Evolutionary conservation across 306 rosid genomes (phyloP), one percentile per base, ranked within the genome.

Genomic region (Rubus parviflorus): DNA sequence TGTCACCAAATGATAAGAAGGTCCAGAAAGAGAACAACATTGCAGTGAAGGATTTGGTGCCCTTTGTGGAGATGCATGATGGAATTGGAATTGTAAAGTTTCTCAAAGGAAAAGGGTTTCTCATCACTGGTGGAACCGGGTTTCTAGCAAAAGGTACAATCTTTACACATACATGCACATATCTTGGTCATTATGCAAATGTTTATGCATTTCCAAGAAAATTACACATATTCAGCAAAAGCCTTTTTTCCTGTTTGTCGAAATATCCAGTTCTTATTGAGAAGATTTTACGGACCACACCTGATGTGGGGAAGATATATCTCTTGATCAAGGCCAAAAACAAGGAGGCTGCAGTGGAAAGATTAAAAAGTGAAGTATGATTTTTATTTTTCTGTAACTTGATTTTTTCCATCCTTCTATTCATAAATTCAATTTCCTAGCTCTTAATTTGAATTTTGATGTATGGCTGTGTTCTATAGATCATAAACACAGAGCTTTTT

Each of bases 91-190:
- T 95, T 80, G 88, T 87, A 56, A 90, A 89, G 25, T 92, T 92
- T 82, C 89, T 95, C 22, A 82, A 78, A 82, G 98, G 97, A 42
- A 95, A 90, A 80, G 83, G 80, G 67, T 90, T 92, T 76, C 87
- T 95, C 53, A 69, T 95, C 23, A 95, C 98, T 70, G 97, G 98
- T 17, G 91, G 90, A 60, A 95, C 97, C 40, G 98, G 98, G 14
- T 95, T 95, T 88, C 97, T 95, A 13, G 98, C 92, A 1, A 95
- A 95, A 88, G 97, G 98, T 92, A 60, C n/a, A n/a, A n/a, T n/a
- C n/a, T n/a, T n/a, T n/a, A n/a, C 35, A 47, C 22, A 12, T 22
- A 4, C 47, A 11, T 47, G 5, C 19, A 35, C 9, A 76, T 54
- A 8, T 68, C 19, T n/a, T 61, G 13, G 30, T 66, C 54, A 40